These are phyloP conservation scores for Clarireedia monteithiana DNA, from an alignment of 2,329 filamentous ascomycete species.

Conservation along the genomic window DNA sequence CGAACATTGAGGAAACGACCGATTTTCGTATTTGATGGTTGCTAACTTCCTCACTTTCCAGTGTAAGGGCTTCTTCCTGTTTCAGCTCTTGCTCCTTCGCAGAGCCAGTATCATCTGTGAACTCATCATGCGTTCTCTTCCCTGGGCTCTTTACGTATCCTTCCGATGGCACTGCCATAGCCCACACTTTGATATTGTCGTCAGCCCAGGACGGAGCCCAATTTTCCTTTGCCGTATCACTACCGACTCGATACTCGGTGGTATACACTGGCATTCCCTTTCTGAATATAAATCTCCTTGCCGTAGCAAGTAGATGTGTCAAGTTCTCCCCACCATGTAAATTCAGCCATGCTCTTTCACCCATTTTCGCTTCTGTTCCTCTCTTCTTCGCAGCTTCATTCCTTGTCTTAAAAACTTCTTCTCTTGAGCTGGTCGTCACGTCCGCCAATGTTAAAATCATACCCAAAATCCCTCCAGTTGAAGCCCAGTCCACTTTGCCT, in stretches of 20 bases:
- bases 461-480: constrained; percentile 74
- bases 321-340: constrained; percentile 78
- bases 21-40: constrained; percentile 47
- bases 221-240: constrained; percentile 23
- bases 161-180: constrained; percentile 51
- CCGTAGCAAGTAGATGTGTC: constrained; percentile 71
- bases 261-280: constrained; percentile 69
- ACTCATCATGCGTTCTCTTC: constrained; percentile 44
- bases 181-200: constrained; percentile 75
- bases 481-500: constrained; percentile 67
- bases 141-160: constrained; percentile 29
- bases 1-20: constrained; percentile 70
- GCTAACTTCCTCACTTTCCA: constrained; percentile 31
- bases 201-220: constrained; percentile 65
- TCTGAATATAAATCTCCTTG: constrained; percentile 77
- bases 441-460: constrained; percentile 81
- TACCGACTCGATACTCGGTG: constrained; percentile 48
- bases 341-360: constrained; percentile 39
- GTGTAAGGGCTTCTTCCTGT: constrained; percentile 15
- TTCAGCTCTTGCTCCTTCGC: constrained; percentile 14
- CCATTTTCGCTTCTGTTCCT: constrained; percentile 17
- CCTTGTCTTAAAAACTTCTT: constrained; percentile 27
- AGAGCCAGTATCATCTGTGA: constrained; percentile 24
- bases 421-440: constrained; percentile 39
- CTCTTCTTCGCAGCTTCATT: constrained; percentile 16